phyloP scores from a whole-genome alignment of 768 basidiomycete species.

The Stropharia rugosoannulata region DNA sequence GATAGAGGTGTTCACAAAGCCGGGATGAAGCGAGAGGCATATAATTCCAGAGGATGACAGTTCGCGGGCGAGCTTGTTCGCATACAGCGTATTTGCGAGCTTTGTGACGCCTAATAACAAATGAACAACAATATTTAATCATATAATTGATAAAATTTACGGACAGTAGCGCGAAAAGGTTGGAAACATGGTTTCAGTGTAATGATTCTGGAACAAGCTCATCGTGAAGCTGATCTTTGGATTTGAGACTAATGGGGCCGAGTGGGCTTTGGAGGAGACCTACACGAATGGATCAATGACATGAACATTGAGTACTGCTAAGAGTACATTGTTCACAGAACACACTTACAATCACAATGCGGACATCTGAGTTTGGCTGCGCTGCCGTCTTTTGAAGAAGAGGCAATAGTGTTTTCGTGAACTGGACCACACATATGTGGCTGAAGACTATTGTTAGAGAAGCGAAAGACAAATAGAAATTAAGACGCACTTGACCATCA shows the following conservation, averaged over 20 bases:
- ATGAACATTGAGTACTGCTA: background rate
- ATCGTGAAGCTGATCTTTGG: constrained; percentile 25
- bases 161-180: constrained; percentile 23
- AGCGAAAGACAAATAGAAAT: background rate
- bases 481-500: constrained; percentile 11
- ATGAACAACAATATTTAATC: background rate
- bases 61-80: constrained; percentile 41
- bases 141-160: background rate
- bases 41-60: constrained; percentile 31
- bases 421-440: constrained; percentile 28
- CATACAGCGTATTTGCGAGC: constrained; percentile 42
- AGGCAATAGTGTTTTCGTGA: constrained; percentile 28
- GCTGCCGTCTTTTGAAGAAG: constrained; percentile 27
- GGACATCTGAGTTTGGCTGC: constrained; percentile 28
- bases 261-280: constrained; percentile 24
- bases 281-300: background rate
- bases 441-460: constrained; percentile 16
- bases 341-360: constrained; percentile 25
- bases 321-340: background rate
- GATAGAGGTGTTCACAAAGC: constrained; percentile 32
- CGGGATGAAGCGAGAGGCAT: constrained; percentile 38
- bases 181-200: constrained; percentile 19
- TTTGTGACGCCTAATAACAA: constrained; percentile 23
- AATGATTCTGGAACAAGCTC: constrained; percentile 28
- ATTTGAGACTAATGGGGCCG: constrained; percentile 12